These are phyloP conservation scores for Lentinula lateritia DNA, from an alignment of 768 basidiomycete genomes.

Conservation along the genomic window DNA sequence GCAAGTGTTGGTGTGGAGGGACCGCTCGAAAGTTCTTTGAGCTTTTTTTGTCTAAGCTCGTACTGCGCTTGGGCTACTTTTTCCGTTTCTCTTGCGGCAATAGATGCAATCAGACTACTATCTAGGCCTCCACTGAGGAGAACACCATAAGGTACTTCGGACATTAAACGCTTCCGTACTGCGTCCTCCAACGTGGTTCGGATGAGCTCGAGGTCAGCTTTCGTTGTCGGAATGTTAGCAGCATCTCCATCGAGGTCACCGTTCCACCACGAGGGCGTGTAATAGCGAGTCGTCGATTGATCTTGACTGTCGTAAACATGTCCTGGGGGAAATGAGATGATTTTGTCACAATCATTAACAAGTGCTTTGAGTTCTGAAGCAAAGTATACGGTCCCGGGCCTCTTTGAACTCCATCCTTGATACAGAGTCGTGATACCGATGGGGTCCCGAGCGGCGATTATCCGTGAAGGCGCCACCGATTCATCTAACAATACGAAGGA, in stretches of 20 bases:
- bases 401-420: slow-evolving; percentile 86
- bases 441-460: slow-evolving; percentile 96
- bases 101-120: slow-evolving; percentile 91
- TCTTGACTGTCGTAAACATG: slow-evolving; percentile 91
- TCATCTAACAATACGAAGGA: slow-evolving; percentile 96
- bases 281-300: slow-evolving; percentile 77
- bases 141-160: slow-evolving; percentile 97
- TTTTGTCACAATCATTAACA: slow-evolving; percentile 86
- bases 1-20: slow-evolving; percentile 48
- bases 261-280: slow-evolving; percentile 83
- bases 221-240: slow-evolving; percentile 49
- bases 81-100: slow-evolving; percentile 93
- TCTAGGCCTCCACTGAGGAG: slow-evolving; percentile 93
- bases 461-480: slow-evolving; percentile 78
- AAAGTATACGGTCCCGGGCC: slow-evolving; percentile 84
- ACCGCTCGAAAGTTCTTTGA: slow-evolving; percentile 49
- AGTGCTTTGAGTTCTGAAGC: slow-evolving; percentile 95
- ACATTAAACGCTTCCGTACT: slow-evolving; percentile 94
- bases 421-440: slow-evolving; percentile 99
- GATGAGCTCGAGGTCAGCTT: slow-evolving; percentile 62
- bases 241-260: slow-evolving; percentile 65
- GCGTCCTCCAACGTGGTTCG: slow-evolving; percentile 85
- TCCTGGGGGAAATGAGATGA: slow-evolving; percentile 95
- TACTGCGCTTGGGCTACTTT: slow-evolving; percentile 79
- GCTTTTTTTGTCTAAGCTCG: slow-evolving; percentile 59